Base-by-base conservation (phyloP, 2,329 filamentous ascomycete species). In the Epicoccum sorghinum region DNA sequence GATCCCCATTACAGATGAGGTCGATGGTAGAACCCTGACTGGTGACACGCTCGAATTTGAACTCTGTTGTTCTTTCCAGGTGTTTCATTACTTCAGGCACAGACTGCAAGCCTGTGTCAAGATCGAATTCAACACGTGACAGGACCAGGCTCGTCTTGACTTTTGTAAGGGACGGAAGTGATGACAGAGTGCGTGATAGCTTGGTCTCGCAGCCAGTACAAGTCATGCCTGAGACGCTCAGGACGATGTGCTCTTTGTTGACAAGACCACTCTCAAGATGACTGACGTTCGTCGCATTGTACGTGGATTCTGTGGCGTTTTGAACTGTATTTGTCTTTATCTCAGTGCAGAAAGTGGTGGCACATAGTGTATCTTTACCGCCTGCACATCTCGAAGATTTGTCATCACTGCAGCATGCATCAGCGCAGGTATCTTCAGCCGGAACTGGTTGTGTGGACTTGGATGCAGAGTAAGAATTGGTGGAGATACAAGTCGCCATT, bases 151-250 rank as follows among this genome's bases (percentile, higher is more conserved):
- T 90, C 0, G 84, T 86, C 58, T 85, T 84, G 4, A 89, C 68
- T 43, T 87, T 82, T 1, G 67, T 76, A 51, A 90, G 73, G 0
- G 75, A 77, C 0, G 72, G 52, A 1, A 88, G 70, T 7, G 72
- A 74, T 3, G 66, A 74, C 0, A 91, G 77, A 0, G 82, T 83
- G 74, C 24, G 76, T 66, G 38, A 48, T 0, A 91, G 78, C 65
- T 89, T 89, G 1, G 81, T 87, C 66, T 89, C 87, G 68, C 89
- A 91, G 0, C 88, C 88, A 0, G 85, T 86, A 60, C 89, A 92
- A 0, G 87, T 90, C 87, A 91, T 89, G 3, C 89, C 88, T 3
- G 82, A 80, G 18, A 90, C 79, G 51, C 77, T 82, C n/a, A 90
- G 75, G 24, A 85, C 71, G 2, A 89, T 75, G 66, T 85, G 83